A percentile compares a stretch with the other conserved stretches of the same genome.
Evolutionary conservation across 1,139 yeast genomes (phyloP).

Genomic region (Diutina sp.): DNA sequence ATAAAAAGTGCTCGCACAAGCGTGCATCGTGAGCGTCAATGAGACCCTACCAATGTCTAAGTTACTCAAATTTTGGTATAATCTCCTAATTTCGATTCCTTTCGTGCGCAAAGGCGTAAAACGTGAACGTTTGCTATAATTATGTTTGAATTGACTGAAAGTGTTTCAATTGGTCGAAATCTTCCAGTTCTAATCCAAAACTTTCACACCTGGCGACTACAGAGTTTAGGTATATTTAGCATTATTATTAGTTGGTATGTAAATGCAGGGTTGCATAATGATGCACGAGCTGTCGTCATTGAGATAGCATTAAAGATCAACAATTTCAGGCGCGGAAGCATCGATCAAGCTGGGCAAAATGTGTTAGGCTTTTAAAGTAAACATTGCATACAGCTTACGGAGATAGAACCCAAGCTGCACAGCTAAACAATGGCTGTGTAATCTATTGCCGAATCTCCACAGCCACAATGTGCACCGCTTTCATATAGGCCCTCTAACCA

Average conservation of each 20-base stretch:
- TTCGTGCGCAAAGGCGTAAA: too few species aligned
- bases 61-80: too few species aligned
- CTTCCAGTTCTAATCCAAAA: too few species aligned
- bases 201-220: too few species aligned
- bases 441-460: not conserved
- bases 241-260: not conserved
- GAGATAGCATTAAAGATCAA: not conserved
- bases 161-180: too few species aligned
- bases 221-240: not conserved
- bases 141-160: too few species aligned
- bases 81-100: too few species aligned
- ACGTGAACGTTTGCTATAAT: too few species aligned
- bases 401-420: not conserved
- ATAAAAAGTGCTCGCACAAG: too few species aligned
- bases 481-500: conserved; percentile 36
- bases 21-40: too few species aligned
- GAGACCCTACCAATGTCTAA: too few species aligned
- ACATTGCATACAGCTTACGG: not conserved
- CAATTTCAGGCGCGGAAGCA: not conserved
- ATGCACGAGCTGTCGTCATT: not conserved
- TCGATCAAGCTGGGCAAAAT: not conserved
- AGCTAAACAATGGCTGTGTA: not conserved
- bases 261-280: not conserved
- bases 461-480: not conserved
- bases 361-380: not conserved